phyloP scores from a whole-genome alignment of 352 stramenopile genomes.

The Globisporangium recalcitrans region DNA sequence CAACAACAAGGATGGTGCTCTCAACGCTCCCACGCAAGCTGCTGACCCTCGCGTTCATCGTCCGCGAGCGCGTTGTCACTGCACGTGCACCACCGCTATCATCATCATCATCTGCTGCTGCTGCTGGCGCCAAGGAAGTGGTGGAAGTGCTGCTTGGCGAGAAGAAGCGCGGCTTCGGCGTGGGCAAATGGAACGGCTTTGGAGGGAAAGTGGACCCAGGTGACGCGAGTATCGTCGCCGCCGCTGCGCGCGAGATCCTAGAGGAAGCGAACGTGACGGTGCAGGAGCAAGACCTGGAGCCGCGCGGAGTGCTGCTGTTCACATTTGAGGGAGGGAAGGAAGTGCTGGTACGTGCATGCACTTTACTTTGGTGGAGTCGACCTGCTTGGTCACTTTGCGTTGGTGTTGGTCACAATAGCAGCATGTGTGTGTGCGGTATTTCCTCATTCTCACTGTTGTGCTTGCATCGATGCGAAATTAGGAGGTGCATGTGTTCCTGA shows the following conservation, averaged over 20 bases:
- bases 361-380: neutral
- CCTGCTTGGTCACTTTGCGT: neutral
- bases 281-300: conserved; percentile 17
- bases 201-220: conserved; percentile 83
- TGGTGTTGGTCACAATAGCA: neutral
- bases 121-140: neutral
- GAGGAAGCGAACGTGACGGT: conserved; percentile 71
- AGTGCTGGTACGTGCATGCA: conserved; percentile 41
- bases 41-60: conserved; percentile 47
- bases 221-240: conserved; percentile 57
- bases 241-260: conserved; percentile 51
- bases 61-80: conserved; percentile 20
- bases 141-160: conserved; percentile 67
- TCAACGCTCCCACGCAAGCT: conserved; percentile 37
- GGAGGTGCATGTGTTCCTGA: conserved; percentile 84
- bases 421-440: neutral
- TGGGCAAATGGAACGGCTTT: conserved; percentile 90
- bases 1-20: conserved; percentile 17
- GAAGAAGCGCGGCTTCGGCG: conserved; percentile 89
- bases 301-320: conserved; percentile 47
- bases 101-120: neutral
- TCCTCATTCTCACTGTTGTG: neutral
- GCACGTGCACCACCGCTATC: neutral
- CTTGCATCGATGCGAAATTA: conserved; percentile 11
- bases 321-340: conserved; percentile 53